phyloP scores from a whole-genome alignment of 257 asterid genomes.

The Fraxinus excelsior region DNA sequence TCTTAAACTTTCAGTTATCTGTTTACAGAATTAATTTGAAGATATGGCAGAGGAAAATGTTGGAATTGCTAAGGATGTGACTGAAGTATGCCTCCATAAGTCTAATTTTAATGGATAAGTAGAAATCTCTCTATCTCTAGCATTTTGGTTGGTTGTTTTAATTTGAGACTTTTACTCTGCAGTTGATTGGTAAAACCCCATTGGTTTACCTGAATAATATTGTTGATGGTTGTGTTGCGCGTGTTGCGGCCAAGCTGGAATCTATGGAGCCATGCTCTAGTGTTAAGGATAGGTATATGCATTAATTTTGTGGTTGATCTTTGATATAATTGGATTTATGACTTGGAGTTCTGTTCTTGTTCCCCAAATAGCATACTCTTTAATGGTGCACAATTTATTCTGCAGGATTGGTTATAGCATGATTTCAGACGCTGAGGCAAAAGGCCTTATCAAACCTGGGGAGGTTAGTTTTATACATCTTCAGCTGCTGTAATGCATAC shows the following conservation, averaged over 20 bases:
- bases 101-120: not conserved
- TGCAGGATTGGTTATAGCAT: conserved; percentile 55
- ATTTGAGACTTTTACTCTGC: not conserved
- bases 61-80: conserved; percentile 47
- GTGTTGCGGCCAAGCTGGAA: conserved; percentile 48
- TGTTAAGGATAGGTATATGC: conserved; percentile 46
- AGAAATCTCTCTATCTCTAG: not conserved
- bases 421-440: conserved; percentile 56
- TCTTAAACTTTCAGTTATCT: not conserved
- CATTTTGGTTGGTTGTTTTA: not conserved
- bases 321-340: not conserved
- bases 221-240: conserved; percentile 48
- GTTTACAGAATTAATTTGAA: conserved; percentile 18
- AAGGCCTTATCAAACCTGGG: conserved; percentile 52
- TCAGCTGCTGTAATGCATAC: not conserved
- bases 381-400: not conserved
- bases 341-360: not conserved
- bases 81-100: conserved; percentile 37
- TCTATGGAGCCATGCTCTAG: conserved; percentile 51
- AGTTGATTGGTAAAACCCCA: conserved; percentile 53
- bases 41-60: conserved; percentile 30
- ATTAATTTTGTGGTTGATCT: not conserved
- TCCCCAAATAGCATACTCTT: not conserved
- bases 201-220: conserved; percentile 48
- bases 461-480: conserved; percentile 33